Percentiles rank a stretch among this genome's conserved stretches.
Conservation (phyloP, 352 stramenopile species). For the Globisporangium recalcitrans region DNA sequence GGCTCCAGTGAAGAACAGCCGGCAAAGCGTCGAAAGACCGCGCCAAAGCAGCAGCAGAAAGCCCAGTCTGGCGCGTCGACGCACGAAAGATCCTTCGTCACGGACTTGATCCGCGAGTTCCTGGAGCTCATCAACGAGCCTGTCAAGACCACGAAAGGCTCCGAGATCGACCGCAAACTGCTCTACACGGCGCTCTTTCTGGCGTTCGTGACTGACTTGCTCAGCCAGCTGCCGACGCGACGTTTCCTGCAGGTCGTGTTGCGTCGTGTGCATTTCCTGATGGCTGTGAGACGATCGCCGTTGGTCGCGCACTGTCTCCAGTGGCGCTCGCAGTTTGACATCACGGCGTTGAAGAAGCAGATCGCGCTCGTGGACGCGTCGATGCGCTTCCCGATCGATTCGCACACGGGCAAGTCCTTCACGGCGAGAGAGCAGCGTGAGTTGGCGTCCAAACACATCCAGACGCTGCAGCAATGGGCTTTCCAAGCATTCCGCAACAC, state of each 20-base stretch:
- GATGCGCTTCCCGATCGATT: constrained; percentile 78
- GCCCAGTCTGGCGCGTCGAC: neutral
- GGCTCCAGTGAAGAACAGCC: constrained; percentile 13
- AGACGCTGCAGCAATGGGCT: constrained; percentile 64
- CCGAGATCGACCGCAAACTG: constrained; percentile 14
- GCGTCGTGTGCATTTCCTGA: constrained; percentile 53
- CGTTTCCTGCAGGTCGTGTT: constrained; percentile 75
- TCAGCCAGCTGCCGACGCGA: constrained; percentile 88
- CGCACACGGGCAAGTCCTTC: constrained; percentile 71
- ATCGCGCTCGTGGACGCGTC: constrained; percentile 60
- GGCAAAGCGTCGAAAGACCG: constrained; percentile 36
- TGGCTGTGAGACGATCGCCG: constrained; percentile 30
- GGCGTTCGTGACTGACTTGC: constrained; percentile 79
- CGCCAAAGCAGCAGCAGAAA: neutral
- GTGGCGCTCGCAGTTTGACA: constrained; percentile 30
- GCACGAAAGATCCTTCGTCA: constrained; percentile 33
- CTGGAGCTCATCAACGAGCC: constrained; percentile 26
- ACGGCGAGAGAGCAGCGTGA: constrained; percentile 46
- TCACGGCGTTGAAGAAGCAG: constrained; percentile 50
- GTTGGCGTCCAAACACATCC: constrained; percentile 39
- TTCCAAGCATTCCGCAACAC: constrained; percentile 47
- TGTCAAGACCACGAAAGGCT: constrained; percentile 15
- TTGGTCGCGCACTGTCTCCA: constrained; percentile 38
- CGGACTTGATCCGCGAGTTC: constrained; percentile 42
- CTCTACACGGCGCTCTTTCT: constrained; percentile 62